Percentiles rank a stretch among this genome's conserved stretches.
Conservation (phyloP, 2,329 filamentous ascomycete genomes). For the Fusarium nygamai region DNA sequence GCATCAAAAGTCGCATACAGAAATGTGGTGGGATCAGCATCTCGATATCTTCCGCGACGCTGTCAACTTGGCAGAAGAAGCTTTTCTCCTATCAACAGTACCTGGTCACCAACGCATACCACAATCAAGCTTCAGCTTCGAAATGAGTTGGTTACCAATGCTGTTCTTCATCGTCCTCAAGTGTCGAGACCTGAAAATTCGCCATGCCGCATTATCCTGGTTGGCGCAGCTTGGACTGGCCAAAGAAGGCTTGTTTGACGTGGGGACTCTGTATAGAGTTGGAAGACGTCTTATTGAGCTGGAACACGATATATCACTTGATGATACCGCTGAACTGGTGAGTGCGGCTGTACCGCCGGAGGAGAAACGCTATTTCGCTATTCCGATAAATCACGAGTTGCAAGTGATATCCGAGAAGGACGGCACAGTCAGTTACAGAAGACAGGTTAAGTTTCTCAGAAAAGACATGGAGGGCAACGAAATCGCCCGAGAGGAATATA, state of each 20-base stretch:
- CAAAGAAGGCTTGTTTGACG: constrained; percentile 13
- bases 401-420: background rate
- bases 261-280: constrained; percentile 12
- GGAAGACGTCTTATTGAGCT: constrained; percentile 8
- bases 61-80: background rate
- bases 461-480: background rate
- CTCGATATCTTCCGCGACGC: background rate
- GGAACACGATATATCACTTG: background rate
- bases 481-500: background rate
- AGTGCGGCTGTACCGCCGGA: background rate
- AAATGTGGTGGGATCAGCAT: constrained; percentile 17
- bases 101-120: background rate
- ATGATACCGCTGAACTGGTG: background rate
- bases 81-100: background rate
- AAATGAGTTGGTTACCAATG: constrained; percentile 7
- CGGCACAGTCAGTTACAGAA: background rate
- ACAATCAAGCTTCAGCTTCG: background rate
- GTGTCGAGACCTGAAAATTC: background rate
- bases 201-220: background rate
- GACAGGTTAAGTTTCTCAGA: background rate
- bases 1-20: background rate
- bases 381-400: constrained; percentile 6
- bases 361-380: background rate
- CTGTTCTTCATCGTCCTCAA: background rate
- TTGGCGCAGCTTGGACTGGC: background rate